phyloP scores from a whole-genome alignment of 305 asterid genomes.

The Caryopteris hybrid region DNA sequence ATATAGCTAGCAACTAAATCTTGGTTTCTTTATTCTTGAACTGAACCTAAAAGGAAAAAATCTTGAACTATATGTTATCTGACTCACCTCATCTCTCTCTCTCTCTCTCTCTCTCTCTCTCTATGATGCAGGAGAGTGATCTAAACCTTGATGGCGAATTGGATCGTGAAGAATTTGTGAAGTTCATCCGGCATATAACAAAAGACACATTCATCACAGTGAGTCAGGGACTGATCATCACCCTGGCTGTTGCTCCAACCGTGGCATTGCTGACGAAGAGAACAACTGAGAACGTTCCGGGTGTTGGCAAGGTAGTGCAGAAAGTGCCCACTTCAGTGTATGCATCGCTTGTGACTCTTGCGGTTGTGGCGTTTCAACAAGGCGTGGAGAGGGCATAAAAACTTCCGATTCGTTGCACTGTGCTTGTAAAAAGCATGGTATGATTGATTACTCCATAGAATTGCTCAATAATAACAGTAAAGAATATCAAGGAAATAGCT shows the following conservation, averaged over 20 bases:
- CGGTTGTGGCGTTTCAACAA: slow-evolving; percentile 63
- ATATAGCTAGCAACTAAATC: not conserved
- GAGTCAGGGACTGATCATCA: slow-evolving; percentile 68
- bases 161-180: slow-evolving; percentile 65
- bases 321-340: slow-evolving; percentile 74
- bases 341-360: slow-evolving; percentile 76
- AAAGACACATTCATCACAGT: slow-evolving; percentile 63
- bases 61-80: not conserved
- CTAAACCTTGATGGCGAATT: slow-evolving; percentile 79
- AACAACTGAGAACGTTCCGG: slow-evolving; percentile 80
- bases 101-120: not conserved
- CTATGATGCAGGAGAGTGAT: slow-evolving; percentile 56
- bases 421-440: slow-evolving; percentile 12
- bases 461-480: slow-evolving; percentile 8
- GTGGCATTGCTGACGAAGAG: slow-evolving; percentile 76
- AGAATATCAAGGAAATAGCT: not conserved
- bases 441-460: not conserved
- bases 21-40: no score
- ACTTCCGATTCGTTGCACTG: slow-evolving; percentile 3
- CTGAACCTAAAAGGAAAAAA: not conserved
- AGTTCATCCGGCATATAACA: slow-evolving; percentile 53
- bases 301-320: slow-evolving; percentile 75
- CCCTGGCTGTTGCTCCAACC: slow-evolving; percentile 85
- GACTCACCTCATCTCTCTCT: not conserved
- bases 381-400: slow-evolving; percentile 31